phyloP scores from a whole-genome alignment of 1,284 basidiomycete species.

The Moniliophthora roreri region DNA sequence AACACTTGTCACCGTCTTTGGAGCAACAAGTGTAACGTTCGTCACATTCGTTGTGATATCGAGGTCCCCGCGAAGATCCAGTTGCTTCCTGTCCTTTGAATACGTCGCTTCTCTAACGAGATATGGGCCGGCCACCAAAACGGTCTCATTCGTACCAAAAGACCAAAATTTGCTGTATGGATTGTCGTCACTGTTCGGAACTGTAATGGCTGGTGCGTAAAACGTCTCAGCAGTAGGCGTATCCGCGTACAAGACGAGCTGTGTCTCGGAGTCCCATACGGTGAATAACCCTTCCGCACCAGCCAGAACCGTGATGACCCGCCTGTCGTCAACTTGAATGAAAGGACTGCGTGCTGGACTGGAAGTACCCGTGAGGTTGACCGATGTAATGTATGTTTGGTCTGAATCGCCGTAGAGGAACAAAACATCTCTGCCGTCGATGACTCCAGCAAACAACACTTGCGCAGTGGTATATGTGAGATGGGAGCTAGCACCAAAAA shows the following conservation, averaged over 20 bases:
- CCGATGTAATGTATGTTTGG: conserved; percentile 60
- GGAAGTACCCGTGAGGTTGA: conserved; percentile 46
- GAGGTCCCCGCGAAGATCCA: conserved; percentile 49
- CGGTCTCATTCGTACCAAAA: conserved; percentile 47
- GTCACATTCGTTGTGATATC: conserved; percentile 32
- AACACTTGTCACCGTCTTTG: conserved; percentile 42
- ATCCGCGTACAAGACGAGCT: conserved; percentile 68
- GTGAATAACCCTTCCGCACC: conserved; percentile 61
- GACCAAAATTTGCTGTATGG: conserved; percentile 45
- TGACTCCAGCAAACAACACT: conserved; percentile 64
- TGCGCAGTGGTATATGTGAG: conserved; percentile 67
- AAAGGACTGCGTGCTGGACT: no score
- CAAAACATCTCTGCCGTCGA: conserved; percentile 66
- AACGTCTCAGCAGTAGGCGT: conserved; percentile 57
- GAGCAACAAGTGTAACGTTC: conserved; percentile 48
- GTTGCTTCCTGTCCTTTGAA: conserved; percentile 26
- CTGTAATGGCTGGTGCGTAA: conserved; percentile 35
- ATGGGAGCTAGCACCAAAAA: conserved; percentile 54
- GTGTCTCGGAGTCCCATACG: conserved; percentile 62
- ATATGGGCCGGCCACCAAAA: conserved; percentile 56
- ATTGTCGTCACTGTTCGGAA: conserved; percentile 17
- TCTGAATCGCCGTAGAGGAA: conserved; percentile 62
- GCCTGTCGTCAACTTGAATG: conserved; percentile 24
- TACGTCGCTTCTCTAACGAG: conserved; percentile 51
- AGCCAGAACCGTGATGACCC: conserved; percentile 49